Base-by-base conservation (phyloP, 1,284 basidiomycete genomes). In the Leccinum subrobustum region DNA sequence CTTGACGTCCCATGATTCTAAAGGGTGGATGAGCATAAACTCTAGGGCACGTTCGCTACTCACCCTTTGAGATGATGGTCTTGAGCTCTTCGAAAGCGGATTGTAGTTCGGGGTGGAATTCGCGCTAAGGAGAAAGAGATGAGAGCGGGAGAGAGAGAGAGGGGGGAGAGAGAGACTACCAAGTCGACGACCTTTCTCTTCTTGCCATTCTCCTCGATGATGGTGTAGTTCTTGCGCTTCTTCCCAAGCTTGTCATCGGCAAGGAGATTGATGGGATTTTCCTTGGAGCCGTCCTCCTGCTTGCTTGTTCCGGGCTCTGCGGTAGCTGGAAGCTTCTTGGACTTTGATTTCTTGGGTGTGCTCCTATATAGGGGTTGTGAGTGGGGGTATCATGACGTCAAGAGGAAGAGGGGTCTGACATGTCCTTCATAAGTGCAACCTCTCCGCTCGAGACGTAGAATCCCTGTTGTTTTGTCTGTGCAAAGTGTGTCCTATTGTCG, bases 401-500 rank as follows among this genome's bases (percentile, higher is more conserved):
- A 37, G 29, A 48, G 57, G 50, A 53, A 7, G 55, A 48, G 52
- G 8, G n/a, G 12, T 71, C 81, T 60, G 65, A 82, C 83, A 86
- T 88, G 77, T 92, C 89, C 67, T 88, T 89, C 64, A 92, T 77
- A n/a, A 96, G 74, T 4, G 93, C 92, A 6, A 96, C 89, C 64
- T 92, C 87, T 1, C 94, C 94, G 27, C 84, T 84, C 12, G 90
- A 92, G 20, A 98, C 95, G 70, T 96, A 97, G 78, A 96, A 98
- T 1, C 96, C 96, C 68, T 93, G 89, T 68, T 96, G 92, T 75
- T 92, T 94, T 2, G 95, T 96, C 75, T 95, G 89, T n/a, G 91
- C 93, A 70, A 94, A 92, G 76, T 87, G 93, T 2, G 91, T 94
- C 1, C 95, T 89, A 70, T 96, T 89, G 76, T 98, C 95, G 48